Evolutionary conservation across 176 grass and related monocot genomes (phyloP).

Genomic region (Cenchrus purpureus): DNA sequence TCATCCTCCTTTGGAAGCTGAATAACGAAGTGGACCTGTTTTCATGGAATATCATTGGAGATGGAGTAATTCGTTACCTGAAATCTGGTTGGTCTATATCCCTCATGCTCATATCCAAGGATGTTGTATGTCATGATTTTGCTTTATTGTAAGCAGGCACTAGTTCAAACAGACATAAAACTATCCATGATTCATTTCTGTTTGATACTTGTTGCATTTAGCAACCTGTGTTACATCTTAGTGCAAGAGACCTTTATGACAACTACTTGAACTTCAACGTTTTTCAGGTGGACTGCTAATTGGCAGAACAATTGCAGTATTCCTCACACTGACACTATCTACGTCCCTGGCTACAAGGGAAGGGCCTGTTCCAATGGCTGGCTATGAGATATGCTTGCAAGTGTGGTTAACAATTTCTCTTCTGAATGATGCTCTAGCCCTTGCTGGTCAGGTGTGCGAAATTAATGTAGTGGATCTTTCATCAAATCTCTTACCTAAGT

Average conservation of each 20-base stretch:
- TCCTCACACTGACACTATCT: slow-evolving; percentile 70
- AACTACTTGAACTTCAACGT: slow-evolving; percentile 18
- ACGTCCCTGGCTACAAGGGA: slow-evolving; percentile 83
- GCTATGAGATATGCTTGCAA: slow-evolving; percentile 88
- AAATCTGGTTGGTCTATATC: slow-evolving; percentile 73
- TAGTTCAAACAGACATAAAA: neutral
- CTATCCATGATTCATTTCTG: neutral
- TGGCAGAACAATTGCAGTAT: slow-evolving; percentile 77
- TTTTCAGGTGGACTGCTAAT: slow-evolving; percentile 81
- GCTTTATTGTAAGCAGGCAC: neutral
- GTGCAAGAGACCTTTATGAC: slow-evolving; percentile 10
- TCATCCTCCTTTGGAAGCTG: slow-evolving; percentile 85
- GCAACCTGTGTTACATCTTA: neutral
- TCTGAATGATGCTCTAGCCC: slow-evolving; percentile 86
- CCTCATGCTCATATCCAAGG: slow-evolving; percentile 24
- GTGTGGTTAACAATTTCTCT: slow-evolving; percentile 88
- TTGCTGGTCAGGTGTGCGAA: slow-evolving; percentile 88
- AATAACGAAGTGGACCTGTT: slow-evolving; percentile 73
- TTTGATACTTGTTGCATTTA: neutral
- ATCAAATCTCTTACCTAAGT: neutral
- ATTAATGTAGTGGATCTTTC: neutral
- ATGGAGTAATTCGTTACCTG: slow-evolving; percentile 66
- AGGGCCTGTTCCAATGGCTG: slow-evolving; percentile 90
- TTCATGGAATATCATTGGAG: slow-evolving; percentile 55
- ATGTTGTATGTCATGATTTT: slow-evolving; percentile 18